Evolutionary conservation across 2,329 filamentous ascomycete species (phyloP).

Genomic region (Calonectria ilicicola): DNA sequence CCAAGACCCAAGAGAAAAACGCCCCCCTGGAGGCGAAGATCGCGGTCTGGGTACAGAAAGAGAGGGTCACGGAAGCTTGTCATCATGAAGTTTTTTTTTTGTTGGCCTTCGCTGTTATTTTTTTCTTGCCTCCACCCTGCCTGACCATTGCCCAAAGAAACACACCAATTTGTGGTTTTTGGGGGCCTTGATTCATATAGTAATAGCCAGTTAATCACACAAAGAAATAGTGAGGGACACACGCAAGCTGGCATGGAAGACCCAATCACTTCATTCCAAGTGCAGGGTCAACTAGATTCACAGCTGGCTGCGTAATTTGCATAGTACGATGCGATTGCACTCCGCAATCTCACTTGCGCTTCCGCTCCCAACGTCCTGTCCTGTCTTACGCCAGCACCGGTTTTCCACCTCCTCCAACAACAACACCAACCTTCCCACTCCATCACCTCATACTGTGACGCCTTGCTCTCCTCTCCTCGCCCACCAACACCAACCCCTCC

Average conservation of each 20-base stretch:
- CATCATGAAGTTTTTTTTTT: neutral
- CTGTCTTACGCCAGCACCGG: constrained; percentile 14
- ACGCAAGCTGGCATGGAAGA: neutral
- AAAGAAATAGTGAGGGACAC: neutral
- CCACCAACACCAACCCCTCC: neutral
- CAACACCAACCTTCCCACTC: neutral
- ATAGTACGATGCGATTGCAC: constrained; percentile 21
- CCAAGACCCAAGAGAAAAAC: neutral
- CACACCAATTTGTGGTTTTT: neutral
- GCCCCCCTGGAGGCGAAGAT: neutral
- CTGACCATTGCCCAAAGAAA: neutral
- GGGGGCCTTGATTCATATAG: neutral
- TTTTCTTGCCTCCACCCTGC: neutral
- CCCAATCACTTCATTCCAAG: neutral
- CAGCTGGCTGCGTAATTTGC: constrained; percentile 1
- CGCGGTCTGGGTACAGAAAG: neutral
- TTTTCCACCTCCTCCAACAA: constrained; percentile 16
- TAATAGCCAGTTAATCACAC: neutral
- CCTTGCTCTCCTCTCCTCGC: constrained; percentile 12
- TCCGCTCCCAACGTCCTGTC: constrained; percentile 11
- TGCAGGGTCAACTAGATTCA: neutral
- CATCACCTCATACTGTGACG: constrained; percentile 5
- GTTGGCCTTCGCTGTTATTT: neutral
- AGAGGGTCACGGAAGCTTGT: neutral
- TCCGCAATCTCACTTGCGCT: constrained; percentile 25